Percentiles rank a stretch among this genome's conserved stretches.
Conservation (phyloP, 208 protist genomes). For the Baffinella frigidus region DNA sequence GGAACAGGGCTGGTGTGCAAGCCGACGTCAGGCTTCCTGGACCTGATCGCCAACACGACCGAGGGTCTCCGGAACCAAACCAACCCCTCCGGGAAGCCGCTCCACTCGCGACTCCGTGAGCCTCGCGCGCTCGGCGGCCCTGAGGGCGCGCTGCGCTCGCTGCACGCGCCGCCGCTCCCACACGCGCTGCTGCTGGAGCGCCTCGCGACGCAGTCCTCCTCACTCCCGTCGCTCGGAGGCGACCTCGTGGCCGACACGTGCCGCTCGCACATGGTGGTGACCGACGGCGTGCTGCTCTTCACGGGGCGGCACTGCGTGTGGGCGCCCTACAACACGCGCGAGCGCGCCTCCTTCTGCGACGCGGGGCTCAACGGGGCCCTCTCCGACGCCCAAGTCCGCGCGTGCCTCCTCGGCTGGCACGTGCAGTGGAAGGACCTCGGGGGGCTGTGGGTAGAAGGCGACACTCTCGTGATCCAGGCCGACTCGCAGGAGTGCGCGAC, state of each 20-base stretch:
- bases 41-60: slow-evolving; percentile 53
- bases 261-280: not conserved
- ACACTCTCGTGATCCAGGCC: not conserved
- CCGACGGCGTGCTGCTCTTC: slow-evolving; percentile 30
- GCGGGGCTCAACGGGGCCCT: not conserved
- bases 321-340: not conserved
- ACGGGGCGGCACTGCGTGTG: not conserved
- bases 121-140: not conserved
- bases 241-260: not conserved
- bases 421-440: not conserved
- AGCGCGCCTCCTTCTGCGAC: not conserved
- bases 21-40: slow-evolving; percentile 37
- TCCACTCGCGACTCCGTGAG: not conserved
- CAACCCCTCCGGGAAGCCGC: not conserved
- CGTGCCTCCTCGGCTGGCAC: not conserved
- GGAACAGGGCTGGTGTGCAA: slow-evolving; percentile 36
- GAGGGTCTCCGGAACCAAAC: slow-evolving; percentile 33
- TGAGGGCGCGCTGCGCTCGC: not conserved
- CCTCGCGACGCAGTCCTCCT: not conserved
- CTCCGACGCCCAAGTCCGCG: not conserved
- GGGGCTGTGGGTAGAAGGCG: not conserved
- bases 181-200: not conserved
- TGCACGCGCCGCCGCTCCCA: not conserved
- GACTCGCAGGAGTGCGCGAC: too few species aligned
- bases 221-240: not conserved